Percentiles rank a stretch among this genome's conserved stretches.
Conservation (phyloP, 1,284 basidiomycete genomes). For the Apiotrichum laibachii region DNA sequence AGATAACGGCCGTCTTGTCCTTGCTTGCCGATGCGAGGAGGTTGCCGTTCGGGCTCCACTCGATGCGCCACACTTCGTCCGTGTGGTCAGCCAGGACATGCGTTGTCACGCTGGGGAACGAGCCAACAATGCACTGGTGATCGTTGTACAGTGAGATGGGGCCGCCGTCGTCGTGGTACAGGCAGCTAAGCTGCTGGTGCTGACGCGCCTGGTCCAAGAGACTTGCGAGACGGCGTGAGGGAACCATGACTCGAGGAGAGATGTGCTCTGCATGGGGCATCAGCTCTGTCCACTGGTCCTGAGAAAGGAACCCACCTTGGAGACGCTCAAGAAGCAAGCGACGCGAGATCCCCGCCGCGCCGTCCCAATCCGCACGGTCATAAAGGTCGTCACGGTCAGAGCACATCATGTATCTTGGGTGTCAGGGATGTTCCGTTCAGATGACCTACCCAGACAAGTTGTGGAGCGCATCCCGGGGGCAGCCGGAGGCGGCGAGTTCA, state of each 20-base stretch:
- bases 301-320: slow-evolving; percentile 64
- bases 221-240: slow-evolving; percentile 77
- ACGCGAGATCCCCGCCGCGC: slow-evolving; percentile 74
- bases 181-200: slow-evolving; percentile 72
- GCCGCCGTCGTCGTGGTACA: slow-evolving; percentile 69
- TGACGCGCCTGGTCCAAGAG: slow-evolving; percentile 81
- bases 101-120: slow-evolving; percentile 81
- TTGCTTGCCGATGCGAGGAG: slow-evolving; percentile 83
- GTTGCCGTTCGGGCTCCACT: slow-evolving; percentile 87
- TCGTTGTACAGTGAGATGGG: slow-evolving; percentile 78
- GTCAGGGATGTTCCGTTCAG: no score
- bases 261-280: slow-evolving; percentile 64
- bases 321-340: slow-evolving; percentile 70
- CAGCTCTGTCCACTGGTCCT: slow-evolving; percentile 4
- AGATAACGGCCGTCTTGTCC: slow-evolving; percentile 84
- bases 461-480: slow-evolving; percentile 74
- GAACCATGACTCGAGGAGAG: slow-evolving; percentile 86
- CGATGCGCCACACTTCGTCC: slow-evolving; percentile 93
- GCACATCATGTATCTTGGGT: slow-evolving; percentile 78
- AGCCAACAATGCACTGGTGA: slow-evolving; percentile 72
- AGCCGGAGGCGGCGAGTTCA: slow-evolving; percentile 76
- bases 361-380: slow-evolving; percentile 82
- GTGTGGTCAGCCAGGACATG: slow-evolving; percentile 78
- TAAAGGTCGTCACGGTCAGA: slow-evolving; percentile 77
- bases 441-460: slow-evolving; percentile 71